phyloP scores from a whole-genome alignment of 345 rosid species.

The Boechera divaricarpa region DNA sequence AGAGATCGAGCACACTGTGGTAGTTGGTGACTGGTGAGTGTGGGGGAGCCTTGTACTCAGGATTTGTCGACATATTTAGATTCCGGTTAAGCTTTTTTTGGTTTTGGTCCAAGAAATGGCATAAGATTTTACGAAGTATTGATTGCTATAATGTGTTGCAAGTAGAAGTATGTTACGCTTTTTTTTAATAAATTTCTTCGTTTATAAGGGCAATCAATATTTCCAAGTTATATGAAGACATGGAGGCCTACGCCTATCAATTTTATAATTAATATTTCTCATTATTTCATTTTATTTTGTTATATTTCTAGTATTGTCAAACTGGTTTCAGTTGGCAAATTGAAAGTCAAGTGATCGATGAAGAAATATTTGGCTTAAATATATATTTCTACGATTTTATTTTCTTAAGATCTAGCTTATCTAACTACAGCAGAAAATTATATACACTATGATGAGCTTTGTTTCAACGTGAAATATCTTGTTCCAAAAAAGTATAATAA shows the following conservation, averaged over 20 bases:
- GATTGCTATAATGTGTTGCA: constrained; percentile 22
- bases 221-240: too few relatives aligned
- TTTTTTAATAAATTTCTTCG: neutral
- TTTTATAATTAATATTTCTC: neutral
- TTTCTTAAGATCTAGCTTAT: neutral
- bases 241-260: neutral
- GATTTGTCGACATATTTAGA: constrained; percentile 35
- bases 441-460: neutral
- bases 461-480: neutral
- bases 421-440: neutral
- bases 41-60: constrained; percentile 32
- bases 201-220: neutral
- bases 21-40: constrained; percentile 40
- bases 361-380: neutral
- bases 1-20: constrained; percentile 29
- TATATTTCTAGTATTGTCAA: neutral
- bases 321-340: neutral
- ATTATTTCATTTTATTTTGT: neutral
- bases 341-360: constrained; percentile 9
- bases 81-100: constrained; percentile 29
- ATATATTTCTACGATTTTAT: neutral
- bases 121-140: constrained; percentile 3
- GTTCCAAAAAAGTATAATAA: neutral
- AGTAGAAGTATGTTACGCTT: neutral
- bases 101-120: constrained; percentile 17